Evolutionary conservation across 106 monocot species (phyloP), one percentile per base, ranked within the genome.

Genomic region (Alisma plantagoaquatica): DNA sequence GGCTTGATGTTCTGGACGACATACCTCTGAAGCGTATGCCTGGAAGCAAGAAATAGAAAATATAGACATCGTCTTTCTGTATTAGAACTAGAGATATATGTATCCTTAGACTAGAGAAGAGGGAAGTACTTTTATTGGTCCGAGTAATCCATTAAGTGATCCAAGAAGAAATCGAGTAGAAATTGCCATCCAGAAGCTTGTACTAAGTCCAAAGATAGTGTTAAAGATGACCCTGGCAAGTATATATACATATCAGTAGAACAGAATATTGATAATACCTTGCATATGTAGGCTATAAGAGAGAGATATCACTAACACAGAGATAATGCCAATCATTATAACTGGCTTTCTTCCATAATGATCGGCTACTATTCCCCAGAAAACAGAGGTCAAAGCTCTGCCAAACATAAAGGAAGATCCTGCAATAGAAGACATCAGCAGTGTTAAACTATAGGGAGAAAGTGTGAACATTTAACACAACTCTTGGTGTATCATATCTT

Each of bases 151-250:
- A 75, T 84, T 91, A 23, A 84, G 62, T 53, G 63, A 56, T 68
- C 91, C 91, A 62, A 91, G 80, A 48, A 80, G 72, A 49, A 84
- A 75, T 70, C 91, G 74, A 45, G 77, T 84, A 27, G 51, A 32
- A 56, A 91, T 77, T 57, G 84, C 91, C 84, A 84, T 91, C 84
- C 80, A 80, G 54, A 80, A 91, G 51, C 41, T 77, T 8, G 64
- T 47, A 50, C 91, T 91, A 26, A 91, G 65, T 10, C 91, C 91
- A 74, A 91, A 91, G 7, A 84, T 53, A 29, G 80, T 73, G 41
- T 91, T 91, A 46, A 84, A 84, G 48, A 91, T 67, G 16, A 81
- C 57, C 62, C 91, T 91, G 84, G n/a, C n/a, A n/a, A n/a, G n/a
- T n/a, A n/a, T n/a, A n/a, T n/a, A n/a, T n/a, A n/a, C n/a, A n/a